Conservation (phyloP, 1,284 basidiomycete species). For the Porodaedalea pini region DNA sequence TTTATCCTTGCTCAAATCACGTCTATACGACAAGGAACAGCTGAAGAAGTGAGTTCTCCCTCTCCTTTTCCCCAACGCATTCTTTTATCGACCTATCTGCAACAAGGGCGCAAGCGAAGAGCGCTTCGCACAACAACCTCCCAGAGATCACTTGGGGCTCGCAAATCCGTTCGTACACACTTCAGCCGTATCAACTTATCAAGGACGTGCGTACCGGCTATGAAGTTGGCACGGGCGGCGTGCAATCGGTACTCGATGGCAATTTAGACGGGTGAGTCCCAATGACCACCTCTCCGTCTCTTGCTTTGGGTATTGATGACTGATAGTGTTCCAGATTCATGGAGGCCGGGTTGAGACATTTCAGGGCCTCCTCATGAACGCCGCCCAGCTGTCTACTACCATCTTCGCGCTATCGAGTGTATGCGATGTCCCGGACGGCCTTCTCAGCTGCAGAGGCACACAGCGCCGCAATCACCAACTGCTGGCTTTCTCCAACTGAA, state of each 20-base stretch:
- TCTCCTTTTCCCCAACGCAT: neutral
- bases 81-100: neutral
- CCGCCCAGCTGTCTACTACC: neutral
- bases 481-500: too few relatives aligned
- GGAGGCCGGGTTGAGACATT: constrained; percentile 18
- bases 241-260: constrained; percentile 17
- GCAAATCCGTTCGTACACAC: constrained; percentile 20
- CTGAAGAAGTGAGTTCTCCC: constrained; percentile 15
- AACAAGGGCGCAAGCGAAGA: constrained; percentile 13
- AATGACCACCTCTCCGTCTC: neutral
- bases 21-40: constrained; percentile 37
- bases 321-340: constrained; percentile 12
- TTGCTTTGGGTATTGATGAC: neutral
- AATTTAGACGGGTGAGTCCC: constrained; percentile 12
- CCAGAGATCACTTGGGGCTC: constrained; percentile 21
- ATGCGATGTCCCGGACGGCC: too few relatives aligned
- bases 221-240: constrained; percentile 15
- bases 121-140: constrained; percentile 15
- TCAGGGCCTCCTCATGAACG: constrained; percentile 3
- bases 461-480: too few relatives aligned
- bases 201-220: constrained; percentile 19
- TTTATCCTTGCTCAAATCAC: constrained; percentile 45
- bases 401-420: neutral
- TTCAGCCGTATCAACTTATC: constrained; percentile 21
- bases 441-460: too few relatives aligned